phyloP scores from a whole-genome alignment of 208 protist species.

The Leishmania mexicana region DNA sequence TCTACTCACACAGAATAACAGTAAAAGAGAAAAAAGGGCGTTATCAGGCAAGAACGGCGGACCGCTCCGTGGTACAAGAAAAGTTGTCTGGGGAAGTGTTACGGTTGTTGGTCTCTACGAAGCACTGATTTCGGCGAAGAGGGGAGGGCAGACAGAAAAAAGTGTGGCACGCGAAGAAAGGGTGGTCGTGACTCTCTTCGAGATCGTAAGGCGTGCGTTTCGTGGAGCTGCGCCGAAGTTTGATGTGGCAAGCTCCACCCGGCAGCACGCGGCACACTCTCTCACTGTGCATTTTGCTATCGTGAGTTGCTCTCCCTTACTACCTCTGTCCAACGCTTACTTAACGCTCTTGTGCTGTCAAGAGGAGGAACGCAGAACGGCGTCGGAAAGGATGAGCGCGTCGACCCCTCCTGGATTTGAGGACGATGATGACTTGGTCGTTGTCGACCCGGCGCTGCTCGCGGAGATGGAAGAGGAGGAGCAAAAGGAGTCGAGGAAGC shows the following conservation, averaged over 20 bases:
- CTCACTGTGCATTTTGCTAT: not conserved
- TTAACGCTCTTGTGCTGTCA: not conserved
- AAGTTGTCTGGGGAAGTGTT: not conserved
- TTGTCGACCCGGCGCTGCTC: constrained; percentile 28
- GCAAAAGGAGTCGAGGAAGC: constrained; percentile 36
- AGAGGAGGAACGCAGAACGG: not conserved
- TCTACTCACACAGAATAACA: constrained; percentile 7
- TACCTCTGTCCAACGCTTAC: not conserved
- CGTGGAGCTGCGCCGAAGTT: not conserved
- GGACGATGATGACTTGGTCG: constrained; percentile 28
- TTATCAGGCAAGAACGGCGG: not conserved
- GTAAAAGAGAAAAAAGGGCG: not conserved
- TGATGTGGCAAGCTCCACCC: not conserved
- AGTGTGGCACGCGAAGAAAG: not conserved
- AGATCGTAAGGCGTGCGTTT: not conserved
- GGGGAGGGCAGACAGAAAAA: not conserved
- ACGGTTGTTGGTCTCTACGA: not conserved
- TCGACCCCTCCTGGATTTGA: constrained; percentile 33
- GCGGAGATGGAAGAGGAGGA: constrained; percentile 50
- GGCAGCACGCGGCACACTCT: not conserved
- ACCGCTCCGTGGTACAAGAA: not conserved
- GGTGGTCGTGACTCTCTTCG: not conserved
- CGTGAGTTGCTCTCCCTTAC: not conserved
- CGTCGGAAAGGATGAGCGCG: constrained; percentile 2
- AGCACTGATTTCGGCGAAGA: not conserved